Base-by-base conservation (phyloP, 2,329 filamentous ascomycete genomes). In the Talaromyces funiculosus region DNA sequence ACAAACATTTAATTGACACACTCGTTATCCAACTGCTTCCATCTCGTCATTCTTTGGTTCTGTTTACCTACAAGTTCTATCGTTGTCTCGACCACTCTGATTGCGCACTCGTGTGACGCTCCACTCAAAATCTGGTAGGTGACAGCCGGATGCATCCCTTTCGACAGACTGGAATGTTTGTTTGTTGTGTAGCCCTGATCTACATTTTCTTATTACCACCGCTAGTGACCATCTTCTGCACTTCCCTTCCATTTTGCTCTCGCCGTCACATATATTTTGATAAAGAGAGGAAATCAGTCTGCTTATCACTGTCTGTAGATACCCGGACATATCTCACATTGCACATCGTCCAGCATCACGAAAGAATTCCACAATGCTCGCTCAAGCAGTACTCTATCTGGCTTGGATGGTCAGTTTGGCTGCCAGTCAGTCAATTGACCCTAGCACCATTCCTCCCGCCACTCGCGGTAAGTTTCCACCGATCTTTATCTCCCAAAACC, bases 401-500 rank as follows among this genome's bases (percentile, higher is more conserved):
- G 65, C 71, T 61, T 69, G 70, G 29, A 61, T 71, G 47, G 67
- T 62, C 18, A 64, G 68, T 43, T 59, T 77, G 61, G 73, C 67
- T 37, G 65, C 62, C 57, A 69, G 72, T 67, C 80, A 74, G 61
- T 66, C 64, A 31, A 69, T 80, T 54, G 71, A 79, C 61, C 73
- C 71, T 6, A 71, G 65, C 59, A 70, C 67, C n/a, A 71, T 80
- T 31, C 65, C 68, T 3, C 33, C 68, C 12, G 40, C 66, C 3
- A 77, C 73, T 8, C 73, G 74, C 66, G 63, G 77, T 78, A 53
- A 64, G 71, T 63, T 20, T 26, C 18, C 51, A 4, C 26, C 22
- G 22, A 29, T 20, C 24, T 8, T 43, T 18, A 5, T 38, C 16
- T 24, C 18, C 3, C n/a, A 47, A 43, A n/a, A n/a, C n/a, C 8